These are phyloP conservation scores for Scleromitrula shiraiana DNA, from an alignment of 2,329 filamentous ascomycete species.

Conservation along the genomic window DNA sequence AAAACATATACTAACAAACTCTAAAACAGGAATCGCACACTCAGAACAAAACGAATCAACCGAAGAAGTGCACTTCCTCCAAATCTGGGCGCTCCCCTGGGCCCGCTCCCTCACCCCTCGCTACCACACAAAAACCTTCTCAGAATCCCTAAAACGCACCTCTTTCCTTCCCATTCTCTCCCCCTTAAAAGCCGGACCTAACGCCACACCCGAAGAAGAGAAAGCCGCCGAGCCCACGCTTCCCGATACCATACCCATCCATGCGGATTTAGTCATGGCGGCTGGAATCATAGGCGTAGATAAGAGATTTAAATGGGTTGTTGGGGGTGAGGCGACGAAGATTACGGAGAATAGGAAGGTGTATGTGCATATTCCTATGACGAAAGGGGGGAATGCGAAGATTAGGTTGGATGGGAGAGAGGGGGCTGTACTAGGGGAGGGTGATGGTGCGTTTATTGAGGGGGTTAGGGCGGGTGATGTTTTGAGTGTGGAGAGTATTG, in stretches of 20 bases:
- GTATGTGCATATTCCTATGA: slow-evolving; percentile 75
- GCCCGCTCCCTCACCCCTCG: slow-evolving; percentile 61
- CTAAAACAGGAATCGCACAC: slow-evolving; percentile 56
- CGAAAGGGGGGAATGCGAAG: slow-evolving; percentile 64
- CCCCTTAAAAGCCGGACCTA: slow-evolving; percentile 57
- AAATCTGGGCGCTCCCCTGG: slow-evolving; percentile 84
- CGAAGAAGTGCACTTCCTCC: slow-evolving; percentile 70
- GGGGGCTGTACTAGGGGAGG: slow-evolving; percentile 61
- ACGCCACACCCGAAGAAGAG: slow-evolving; percentile 55
- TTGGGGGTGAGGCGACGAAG: slow-evolving; percentile 49
- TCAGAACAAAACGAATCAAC: slow-evolving; percentile 73
- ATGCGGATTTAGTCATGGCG: slow-evolving; percentile 77
- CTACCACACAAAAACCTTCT: slow-evolving; percentile 69
- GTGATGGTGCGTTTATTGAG: slow-evolving; percentile 73
- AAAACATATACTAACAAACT: slow-evolving; percentile 13
- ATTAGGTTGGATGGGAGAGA: slow-evolving; percentile 60
- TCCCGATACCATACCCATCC: slow-evolving; percentile 67
- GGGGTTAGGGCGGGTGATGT: slow-evolving; percentile 55
- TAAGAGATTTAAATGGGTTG: slow-evolving; percentile 60
- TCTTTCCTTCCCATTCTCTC: slow-evolving; percentile 70
- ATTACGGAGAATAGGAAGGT: slow-evolving; percentile 59
- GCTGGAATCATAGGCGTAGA: slow-evolving; percentile 64
- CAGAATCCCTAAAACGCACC: slow-evolving; percentile 63
- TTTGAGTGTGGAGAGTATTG: slow-evolving; percentile 57
- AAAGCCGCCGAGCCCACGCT: slow-evolving; percentile 53